Base-by-base conservation (phyloP, 164 flowering plant genomes). In the Protea cynaroides region DNA sequence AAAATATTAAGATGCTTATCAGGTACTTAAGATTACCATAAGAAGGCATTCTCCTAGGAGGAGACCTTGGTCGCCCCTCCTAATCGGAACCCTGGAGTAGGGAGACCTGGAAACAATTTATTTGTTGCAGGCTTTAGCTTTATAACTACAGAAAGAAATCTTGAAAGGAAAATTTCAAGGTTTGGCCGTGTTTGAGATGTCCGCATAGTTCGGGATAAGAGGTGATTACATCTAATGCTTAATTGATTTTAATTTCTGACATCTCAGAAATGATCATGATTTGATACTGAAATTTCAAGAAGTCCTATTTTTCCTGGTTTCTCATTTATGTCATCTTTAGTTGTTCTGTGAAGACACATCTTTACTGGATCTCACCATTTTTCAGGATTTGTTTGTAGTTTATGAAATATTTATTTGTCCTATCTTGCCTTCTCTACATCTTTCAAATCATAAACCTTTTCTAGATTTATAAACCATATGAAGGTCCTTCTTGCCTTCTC, bases 201-300 rank as follows among this genome's bases (percentile, higher is more conserved):
- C 65, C 82, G 82, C 52, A 75, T 79, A 18, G 78, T 79, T 68
- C 79, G 82, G 55, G 82, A 79, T 62, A 79, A 67, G 72, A 79
- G 82, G 82, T 79, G 60, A 71, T 7, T 23, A 12, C 24, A n/a
- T 36, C 29, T 50, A 23, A 3, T 40, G 49, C 37, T 51, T 47
- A 34, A 36, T 47, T 65, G 47, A 24, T 34, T 38, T 47, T 59
- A 11, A 53, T 18, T 64, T 36, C 34, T 23, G 14, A 58, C 15
- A n/a, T 14, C 38, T 29, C 7, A 7, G 46, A 40, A 25, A 14
- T 19, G 22, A 15, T 34, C 13, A 17, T 34, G 25, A 50, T 55
- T 38, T 40, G n/a, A 21, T 44, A 46, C 25, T 44, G 43, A 14
- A 21, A 46, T 25, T 23, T 15, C 13, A 2, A 10, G 3, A 25